Evolutionary conservation across 805 yeast genomes (phyloP).

Genomic region (Blastobotrys parvus): DNA sequence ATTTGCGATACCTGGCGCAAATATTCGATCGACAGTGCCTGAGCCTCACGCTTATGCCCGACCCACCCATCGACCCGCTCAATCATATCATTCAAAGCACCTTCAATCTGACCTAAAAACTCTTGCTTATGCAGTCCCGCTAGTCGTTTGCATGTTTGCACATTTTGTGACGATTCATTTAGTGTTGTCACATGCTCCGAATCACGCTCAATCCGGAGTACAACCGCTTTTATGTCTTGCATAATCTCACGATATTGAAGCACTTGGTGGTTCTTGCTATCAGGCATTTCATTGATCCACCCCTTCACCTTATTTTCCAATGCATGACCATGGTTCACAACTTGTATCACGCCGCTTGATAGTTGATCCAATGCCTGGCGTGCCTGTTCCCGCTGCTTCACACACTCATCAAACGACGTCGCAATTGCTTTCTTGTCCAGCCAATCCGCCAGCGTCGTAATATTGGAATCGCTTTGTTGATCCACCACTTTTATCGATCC

Average conservation of each 20-base stretch:
- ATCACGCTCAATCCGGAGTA: slow-evolving; percentile 18
- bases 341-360: slow-evolving; percentile 3
- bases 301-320: slow-evolving; percentile 4
- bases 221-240: slow-evolving; percentile 21
- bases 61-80: slow-evolving; percentile 10
- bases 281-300: slow-evolving; percentile 4
- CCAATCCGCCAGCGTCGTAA: slow-evolving; percentile 1
- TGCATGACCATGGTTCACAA: slow-evolving; percentile 8
- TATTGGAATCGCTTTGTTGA: not conserved
- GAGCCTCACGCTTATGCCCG: slow-evolving; percentile 2
- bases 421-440: slow-evolving; percentile 9
- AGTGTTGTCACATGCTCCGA: slow-evolving; percentile 18
- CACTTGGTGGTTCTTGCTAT: not conserved
- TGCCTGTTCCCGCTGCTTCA: not conserved
- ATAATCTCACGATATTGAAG: slow-evolving; percentile 13
- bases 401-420: not conserved
- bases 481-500: slow-evolving; percentile 14
- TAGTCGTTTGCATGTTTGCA: slow-evolving; percentile 15
- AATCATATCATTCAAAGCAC: slow-evolving; percentile 17
- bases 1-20: slow-evolving; percentile 18
- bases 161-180: slow-evolving; percentile 13
- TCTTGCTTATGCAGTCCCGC: slow-evolving; percentile 23
- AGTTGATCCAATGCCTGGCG: not conserved
- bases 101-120: slow-evolving; percentile 21
- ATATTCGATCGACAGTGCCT: slow-evolving; percentile 4